Evolutionary conservation across 257 asterid species (phyloP), one percentile per base, ranked within the genome.

Genomic region (Schizonepeta tenuifolia): DNA sequence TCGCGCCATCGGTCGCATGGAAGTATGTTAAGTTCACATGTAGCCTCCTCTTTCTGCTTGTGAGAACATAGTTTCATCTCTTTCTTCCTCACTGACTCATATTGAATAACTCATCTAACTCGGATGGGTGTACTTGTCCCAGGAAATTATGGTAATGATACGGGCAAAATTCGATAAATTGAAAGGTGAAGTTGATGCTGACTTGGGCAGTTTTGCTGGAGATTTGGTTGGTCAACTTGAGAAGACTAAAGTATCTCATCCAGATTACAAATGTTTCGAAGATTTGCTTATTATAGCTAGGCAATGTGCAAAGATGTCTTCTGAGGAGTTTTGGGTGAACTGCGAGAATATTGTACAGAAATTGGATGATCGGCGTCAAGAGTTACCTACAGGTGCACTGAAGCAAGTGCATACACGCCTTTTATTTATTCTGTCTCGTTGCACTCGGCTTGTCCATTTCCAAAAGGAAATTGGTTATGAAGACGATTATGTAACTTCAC

Each of bases 291-390:
- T 95, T 60, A 83, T 83, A 67, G 93, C 99, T n/a, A 87, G 97
- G 73, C 86, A 83, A 62, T 95, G 99, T 21, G 89, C 92, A 61
- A 83, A 81, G 81, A 92, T 92, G 97, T 61, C 91, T 47, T 85
- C 98, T 21, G 69, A 83, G 76, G 97, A 95, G 64, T 95, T 95
- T 81, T 95, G 98, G 99, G 38, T 75, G 13, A 84, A 83, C 70
- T 92, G 99, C 79, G 99, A 95, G 81, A 86, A 84, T 78, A 95
- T 90, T 72, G 99, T 95, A 80, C 98, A 88, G 84, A 85, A 70
- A 75, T 83, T 95, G 68, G 99, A 92, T 81, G 99, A 95, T 65
- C 95, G 88, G 71, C 90, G 99, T 53, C 99, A 92, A 82, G 99
- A 92, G 89, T 83, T 88, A 62, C 87, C 91, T 4, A 73, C 77